Base-by-base conservation (phyloP, 2,329 filamentous ascomycete genomes). In the Cadophora luteo-olivacea region DNA sequence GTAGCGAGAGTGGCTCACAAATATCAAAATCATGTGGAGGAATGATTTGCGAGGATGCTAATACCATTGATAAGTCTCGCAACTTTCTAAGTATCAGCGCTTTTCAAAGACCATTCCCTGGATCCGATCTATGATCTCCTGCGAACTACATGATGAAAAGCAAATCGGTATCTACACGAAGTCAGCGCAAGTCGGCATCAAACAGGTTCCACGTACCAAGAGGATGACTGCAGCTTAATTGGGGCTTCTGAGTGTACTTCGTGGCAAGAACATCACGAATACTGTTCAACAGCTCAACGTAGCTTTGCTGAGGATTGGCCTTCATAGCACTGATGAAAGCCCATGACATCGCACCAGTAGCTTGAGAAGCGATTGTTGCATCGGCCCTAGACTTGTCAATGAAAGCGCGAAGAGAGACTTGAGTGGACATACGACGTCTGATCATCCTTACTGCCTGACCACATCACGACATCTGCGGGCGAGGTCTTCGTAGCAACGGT, bases 301-400 rank as follows among this genome's bases (percentile, higher is more conserved):
- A 98, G 81, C 92, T 97, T 83, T 97, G 95, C 79, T 97, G 90
- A 0, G 93, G 92, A 78, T 97, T 97, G 82, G 93, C 92, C 84
- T 92, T 93, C 75, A 98, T 85, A 25, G 94, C 91, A 0, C 86
- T 89, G 80, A 98, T 95, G 79, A 98, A 98, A 1, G 95, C 95
- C 89, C 92, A 97, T 3, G 93, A 97, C 95, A 98, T 97, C 80
- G 95, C 95, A 62, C 95, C 95, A 0, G 95, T 98, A 29, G 95
- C 94, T 81, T 97, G 87, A 64, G 92, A 68, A 55, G 72, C 87
- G 73, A 97, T 97, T 33, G 89, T 91, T 14, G 95, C 94, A 79
- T 98, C 95, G 80, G 92, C 91, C 68, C 93, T 68, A n/a, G 8
- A 32, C 16, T 24, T 14, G n/a, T 68, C 32, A 64, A 45, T 32